phyloP scores from a whole-genome alignment of 768 basidiomycete species.

The Russula griseocarnosa region DNA sequence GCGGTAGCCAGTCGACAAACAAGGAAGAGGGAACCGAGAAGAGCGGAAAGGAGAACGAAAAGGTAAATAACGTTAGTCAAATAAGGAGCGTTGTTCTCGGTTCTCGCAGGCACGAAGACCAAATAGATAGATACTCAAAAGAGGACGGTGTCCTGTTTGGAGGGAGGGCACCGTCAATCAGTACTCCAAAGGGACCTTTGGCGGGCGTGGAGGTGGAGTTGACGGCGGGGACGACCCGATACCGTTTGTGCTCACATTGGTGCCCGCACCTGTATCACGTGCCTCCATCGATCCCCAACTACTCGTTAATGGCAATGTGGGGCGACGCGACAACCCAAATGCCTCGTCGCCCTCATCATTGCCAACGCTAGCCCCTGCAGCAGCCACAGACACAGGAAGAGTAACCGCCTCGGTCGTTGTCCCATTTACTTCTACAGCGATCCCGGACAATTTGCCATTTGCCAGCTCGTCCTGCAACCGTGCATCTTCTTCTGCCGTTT shows the following conservation, averaged over 20 bases:
- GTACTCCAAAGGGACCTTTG: conserved; percentile 27
- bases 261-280: not conserved
- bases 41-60: not conserved
- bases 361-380: conserved; percentile 25
- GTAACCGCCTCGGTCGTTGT: not conserved
- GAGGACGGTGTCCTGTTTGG: too few relatives aligned
- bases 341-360: conserved; percentile 24
- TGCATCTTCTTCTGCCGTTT: conserved; percentile 72
- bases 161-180: not conserved
- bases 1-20: conserved; percentile 5
- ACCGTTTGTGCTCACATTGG: conserved; percentile 12
- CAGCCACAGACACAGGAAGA: conserved; percentile 3
- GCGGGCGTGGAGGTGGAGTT: conserved; percentile 30
- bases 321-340: conserved; percentile 29
- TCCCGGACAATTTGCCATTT: conserved; percentile 26
- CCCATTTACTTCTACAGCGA: not conserved
- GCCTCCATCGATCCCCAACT: conserved; percentile 9
- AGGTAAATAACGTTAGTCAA: conserved; percentile 19
- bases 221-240: conserved; percentile 10
- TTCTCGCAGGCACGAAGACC: not conserved
- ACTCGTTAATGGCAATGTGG: conserved; percentile 16
- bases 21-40: not conserved
- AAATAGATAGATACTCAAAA: not conserved
- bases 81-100: conserved; percentile 1
- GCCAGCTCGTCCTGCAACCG: conserved; percentile 43